Conservation (phyloP, 768 basidiomycete species). For the Pleurotus cornucopiae region DNA sequence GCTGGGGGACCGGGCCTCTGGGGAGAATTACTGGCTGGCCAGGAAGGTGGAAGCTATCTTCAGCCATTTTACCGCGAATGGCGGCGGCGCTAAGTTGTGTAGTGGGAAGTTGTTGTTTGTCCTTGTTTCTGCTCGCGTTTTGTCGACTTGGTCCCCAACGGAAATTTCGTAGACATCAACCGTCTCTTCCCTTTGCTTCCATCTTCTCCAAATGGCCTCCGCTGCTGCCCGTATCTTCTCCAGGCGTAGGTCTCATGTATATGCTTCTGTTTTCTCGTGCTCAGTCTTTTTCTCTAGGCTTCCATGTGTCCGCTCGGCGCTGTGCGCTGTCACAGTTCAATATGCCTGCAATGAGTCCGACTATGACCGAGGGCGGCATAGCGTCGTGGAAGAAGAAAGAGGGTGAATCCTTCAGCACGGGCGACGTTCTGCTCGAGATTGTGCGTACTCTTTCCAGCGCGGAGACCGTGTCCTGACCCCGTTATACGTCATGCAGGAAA, state of each 20-base stretch:
- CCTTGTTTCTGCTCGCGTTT: conserved; percentile 9
- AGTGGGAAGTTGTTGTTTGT: conserved; percentile 7
- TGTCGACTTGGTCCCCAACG: conserved; percentile 28
- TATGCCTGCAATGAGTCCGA: conserved; percentile 99
- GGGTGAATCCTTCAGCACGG: conserved; percentile 83
- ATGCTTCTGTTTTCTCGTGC: not conserved
- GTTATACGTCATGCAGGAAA: conserved; percentile 62
- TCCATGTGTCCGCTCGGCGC: conserved; percentile 78
- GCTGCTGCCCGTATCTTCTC: conserved; percentile 61
- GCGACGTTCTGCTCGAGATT: conserved; percentile 95
- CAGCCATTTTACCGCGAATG: conserved; percentile 14
- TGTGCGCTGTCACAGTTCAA: conserved; percentile 82
- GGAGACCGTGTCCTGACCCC: conserved; percentile 7
- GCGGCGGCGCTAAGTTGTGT: not conserved
- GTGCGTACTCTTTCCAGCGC: conserved; percentile 40
- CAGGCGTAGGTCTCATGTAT: conserved; percentile 47
- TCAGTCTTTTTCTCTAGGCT: conserved; percentile 42
- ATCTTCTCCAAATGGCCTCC: conserved; percentile 45
- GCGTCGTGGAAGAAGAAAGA: conserved; percentile 97
- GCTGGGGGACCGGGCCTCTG: conserved; percentile 47
- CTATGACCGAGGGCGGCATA: conserved; percentile 99
- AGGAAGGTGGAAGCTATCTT: conserved; percentile 47
- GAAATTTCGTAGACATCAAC: conserved; percentile 19
- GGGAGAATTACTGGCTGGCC: conserved; percentile 71
- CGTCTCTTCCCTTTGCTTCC: conserved; percentile 20